phyloP scores from a whole-genome alignment of 805 yeast species.

The Metschnikowia anglica region DNA sequence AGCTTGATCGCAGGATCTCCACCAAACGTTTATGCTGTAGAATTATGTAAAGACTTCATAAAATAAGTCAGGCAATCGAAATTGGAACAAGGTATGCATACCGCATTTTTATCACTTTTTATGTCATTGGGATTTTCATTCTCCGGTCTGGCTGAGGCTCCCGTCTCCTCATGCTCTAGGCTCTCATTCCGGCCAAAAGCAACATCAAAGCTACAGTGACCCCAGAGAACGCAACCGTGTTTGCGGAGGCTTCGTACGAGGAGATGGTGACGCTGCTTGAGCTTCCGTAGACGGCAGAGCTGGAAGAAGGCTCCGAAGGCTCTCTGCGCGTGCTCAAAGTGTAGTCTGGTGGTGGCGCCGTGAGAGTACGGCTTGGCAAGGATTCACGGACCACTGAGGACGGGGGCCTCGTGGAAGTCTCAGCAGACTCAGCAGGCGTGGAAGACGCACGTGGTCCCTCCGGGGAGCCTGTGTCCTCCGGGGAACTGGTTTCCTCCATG shows the following conservation, averaged over 20 bases:
- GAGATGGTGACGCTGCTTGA: background rate
- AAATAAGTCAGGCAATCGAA: no score
- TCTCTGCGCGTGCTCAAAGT: constrained; percentile 2
- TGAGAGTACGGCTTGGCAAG: background rate
- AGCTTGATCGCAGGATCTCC: no score
- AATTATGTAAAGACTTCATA: no score
- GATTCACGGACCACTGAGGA: background rate
- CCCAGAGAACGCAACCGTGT: background rate
- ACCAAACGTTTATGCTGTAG: no score
- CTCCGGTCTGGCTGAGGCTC: no score
- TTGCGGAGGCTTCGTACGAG: constrained; percentile 7
- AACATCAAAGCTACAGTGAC: constrained; percentile 5
- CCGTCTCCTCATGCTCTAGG: no score
- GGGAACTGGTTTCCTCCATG: no score
- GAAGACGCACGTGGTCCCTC: no score
- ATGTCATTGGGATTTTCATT: no score
- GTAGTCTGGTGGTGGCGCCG: background rate
- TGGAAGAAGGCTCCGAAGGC: background rate
- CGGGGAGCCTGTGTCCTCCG: no score
- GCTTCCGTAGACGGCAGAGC: background rate
- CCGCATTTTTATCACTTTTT: no score
- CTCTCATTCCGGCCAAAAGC: constrained; percentile 6
- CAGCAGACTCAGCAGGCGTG: background rate
- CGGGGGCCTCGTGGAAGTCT: background rate
- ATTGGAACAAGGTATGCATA: no score